Conservation (phyloP, 495 filamentous ascomycete species). For the Xylona heveae region DNA sequence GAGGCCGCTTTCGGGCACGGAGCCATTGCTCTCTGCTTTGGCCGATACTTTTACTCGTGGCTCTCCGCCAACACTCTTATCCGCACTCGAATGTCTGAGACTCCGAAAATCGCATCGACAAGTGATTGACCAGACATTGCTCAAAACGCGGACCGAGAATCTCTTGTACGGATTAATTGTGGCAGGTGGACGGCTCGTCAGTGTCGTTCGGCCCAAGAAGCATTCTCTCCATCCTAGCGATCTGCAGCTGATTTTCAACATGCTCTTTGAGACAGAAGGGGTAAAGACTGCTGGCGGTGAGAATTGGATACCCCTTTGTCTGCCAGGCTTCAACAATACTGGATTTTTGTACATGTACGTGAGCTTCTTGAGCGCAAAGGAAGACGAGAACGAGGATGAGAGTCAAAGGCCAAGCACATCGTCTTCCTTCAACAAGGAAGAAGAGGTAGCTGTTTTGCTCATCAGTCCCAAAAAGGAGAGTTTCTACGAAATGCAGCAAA, state of each 20-base stretch:
- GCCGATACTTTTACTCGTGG: constrained; percentile 89
- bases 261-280: constrained; percentile 90
- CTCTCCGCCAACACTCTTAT: constrained; percentile 71
- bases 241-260: constrained; percentile 91
- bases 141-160: constrained; percentile 49
- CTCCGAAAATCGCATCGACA: constrained; percentile 74
- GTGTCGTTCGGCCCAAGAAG: constrained; percentile 79
- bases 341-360: constrained; percentile 99
- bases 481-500: constrained; percentile 72
- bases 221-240: constrained; percentile 94
- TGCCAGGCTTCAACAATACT: constrained; percentile 91
- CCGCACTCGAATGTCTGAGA: constrained; percentile 74
- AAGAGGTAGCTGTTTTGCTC: constrained; percentile 74
- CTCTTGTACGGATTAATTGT: constrained; percentile 89
- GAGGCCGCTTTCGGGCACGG: constrained; percentile 83
- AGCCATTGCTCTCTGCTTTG: constrained; percentile 72
- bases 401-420: constrained; percentile 8
- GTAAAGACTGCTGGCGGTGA: constrained; percentile 81
- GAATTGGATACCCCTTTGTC: constrained; percentile 91
- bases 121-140: constrained; percentile 64
- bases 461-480: constrained; percentile 84
- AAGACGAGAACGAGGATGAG: constrained; percentile 5
- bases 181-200: constrained; percentile 82
- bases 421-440: constrained; percentile 30
- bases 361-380: constrained; percentile 44